Conservation (phyloP, 345 rosid genomes). For the Brassica nigra region DNA sequence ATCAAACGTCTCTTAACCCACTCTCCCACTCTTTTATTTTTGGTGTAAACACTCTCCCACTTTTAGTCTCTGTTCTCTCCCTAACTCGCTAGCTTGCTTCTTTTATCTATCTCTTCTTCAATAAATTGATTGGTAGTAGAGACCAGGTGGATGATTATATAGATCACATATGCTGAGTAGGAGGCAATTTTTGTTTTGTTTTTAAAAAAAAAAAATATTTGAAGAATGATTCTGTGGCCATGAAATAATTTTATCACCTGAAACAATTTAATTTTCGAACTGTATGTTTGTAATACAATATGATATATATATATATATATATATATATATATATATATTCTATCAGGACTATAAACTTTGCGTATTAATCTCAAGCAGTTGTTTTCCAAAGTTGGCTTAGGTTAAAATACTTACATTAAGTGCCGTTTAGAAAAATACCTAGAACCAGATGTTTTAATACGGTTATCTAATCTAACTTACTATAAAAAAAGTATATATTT, state of each 20-base stretch:
- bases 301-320: no score
- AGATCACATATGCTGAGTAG: not conserved
- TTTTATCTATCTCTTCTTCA: not conserved
- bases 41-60: not conserved
- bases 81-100: not conserved
- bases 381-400: not conserved
- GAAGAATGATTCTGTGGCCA: not conserved
- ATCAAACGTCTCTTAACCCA: not conserved
- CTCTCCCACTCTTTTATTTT: not conserved
- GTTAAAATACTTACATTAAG: no score
- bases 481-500: not conserved
- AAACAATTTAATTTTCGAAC: not conserved
- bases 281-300: not conserved
- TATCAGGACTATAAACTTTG: no score
- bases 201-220: not conserved
- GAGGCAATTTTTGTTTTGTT: not conserved
- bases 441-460: not conserved
- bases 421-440: not conserved
- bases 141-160: not conserved
- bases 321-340: no score
- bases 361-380: not conserved
- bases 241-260: not conserved
- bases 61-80: not conserved
- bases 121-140: not conserved
- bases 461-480: not conserved